Base-by-base conservation (phyloP, 208 protist species). In the Sergeia podlipaevii region DNA sequence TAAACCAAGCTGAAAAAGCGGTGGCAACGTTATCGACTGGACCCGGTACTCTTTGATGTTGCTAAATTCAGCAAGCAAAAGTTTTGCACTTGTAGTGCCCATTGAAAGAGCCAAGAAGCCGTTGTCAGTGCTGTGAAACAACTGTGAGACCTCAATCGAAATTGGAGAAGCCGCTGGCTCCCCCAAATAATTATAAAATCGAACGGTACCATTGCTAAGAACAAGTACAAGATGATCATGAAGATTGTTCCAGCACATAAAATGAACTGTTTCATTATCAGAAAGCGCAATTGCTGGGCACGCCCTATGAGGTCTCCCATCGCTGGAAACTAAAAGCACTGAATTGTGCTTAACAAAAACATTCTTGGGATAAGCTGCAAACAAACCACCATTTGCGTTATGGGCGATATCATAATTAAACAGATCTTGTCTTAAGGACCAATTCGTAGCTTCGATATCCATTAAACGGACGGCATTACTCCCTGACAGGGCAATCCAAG, bases 151-250 rank as follows among this genome's bases (percentile, higher is more conserved):
- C 18, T 57, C 65, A 7, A 90, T 41, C 32, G 49, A 48, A 10
- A 90, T 44, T 18, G 70, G 38, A 13, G 60, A 21, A 1, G 57
- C 59, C 39, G 34, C 65, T 4, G 38, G 23, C 48, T 70, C 50
- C 0, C 85, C 85, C 4, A 37, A 43, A 20, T 76, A 75, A 57
- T 85, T 71, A 42, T 73, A 92, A 70, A 92, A 70, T 32, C 69
- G 70, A 13, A 79, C 65, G 1, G 60, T 44, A 0, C 70, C 68
- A 23, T 70, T 71, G 38, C 74, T 71, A 18, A 85, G 57, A 1
- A 85, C 61, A 42, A 93, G 59, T 47, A 89, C 65, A 26, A 93
- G 53, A 53, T 93, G 64, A 71, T 86, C 77, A n/a, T 64, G 53
- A 17, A 28, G 42, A 11, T 68, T 33, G 61, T 85, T 81, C 81